Evolutionary conservation across 2,329 filamentous ascomycete species (phyloP).

Genomic region (Verticillium longisporum): DNA sequence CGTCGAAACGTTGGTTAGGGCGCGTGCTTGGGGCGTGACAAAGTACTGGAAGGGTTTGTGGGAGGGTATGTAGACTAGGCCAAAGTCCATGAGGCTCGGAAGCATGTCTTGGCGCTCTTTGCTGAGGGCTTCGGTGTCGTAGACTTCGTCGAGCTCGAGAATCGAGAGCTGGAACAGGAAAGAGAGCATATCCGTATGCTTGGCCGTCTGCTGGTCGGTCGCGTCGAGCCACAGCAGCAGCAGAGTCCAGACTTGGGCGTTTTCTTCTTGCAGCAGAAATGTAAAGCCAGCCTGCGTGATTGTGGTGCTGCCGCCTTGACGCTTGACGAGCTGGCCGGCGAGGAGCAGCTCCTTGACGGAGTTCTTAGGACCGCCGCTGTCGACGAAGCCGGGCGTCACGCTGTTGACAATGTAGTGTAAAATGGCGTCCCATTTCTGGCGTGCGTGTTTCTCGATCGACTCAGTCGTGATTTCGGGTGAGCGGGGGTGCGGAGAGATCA

Average conservation of each 20-base stretch:
- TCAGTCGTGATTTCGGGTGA: conserved; percentile 58
- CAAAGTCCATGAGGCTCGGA: conserved; percentile 85
- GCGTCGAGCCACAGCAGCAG: conserved; percentile 89
- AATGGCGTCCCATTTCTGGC: conserved; percentile 90
- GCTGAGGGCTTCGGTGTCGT: conserved; percentile 79
- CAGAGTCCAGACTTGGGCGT: conserved; percentile 94
- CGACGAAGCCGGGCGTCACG: conserved; percentile 40
- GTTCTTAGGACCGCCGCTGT: conserved; percentile 53
- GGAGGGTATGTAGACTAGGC: conserved; percentile 71
- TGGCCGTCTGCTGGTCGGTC: conserved; percentile 55
- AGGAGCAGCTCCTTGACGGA: conserved; percentile 81
- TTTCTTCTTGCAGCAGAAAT: conserved; percentile 89
- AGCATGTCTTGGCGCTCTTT: conserved; percentile 81
- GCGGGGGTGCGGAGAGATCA: conserved; percentile 63
- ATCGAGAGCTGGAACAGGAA: conserved; percentile 95
- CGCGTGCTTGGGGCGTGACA: conserved; percentile 89
- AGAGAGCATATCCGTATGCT: conserved; percentile 87
- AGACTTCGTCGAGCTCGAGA: conserved; percentile 84
- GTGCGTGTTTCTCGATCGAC: conserved; percentile 79
- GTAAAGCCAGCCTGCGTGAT: conserved; percentile 94
- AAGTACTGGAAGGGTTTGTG: conserved; percentile 62
- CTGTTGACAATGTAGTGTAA: conserved; percentile 89
- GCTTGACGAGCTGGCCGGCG: conserved; percentile 72
- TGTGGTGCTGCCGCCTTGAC: conserved; percentile 28
- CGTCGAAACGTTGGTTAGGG: conserved; percentile 69